A percentile compares a stretch with the other conserved stretches of the same genome.
Evolutionary conservation across 2,329 filamentous ascomycete species (phyloP).

Genomic region (Fonsecaea monophora): DNA sequence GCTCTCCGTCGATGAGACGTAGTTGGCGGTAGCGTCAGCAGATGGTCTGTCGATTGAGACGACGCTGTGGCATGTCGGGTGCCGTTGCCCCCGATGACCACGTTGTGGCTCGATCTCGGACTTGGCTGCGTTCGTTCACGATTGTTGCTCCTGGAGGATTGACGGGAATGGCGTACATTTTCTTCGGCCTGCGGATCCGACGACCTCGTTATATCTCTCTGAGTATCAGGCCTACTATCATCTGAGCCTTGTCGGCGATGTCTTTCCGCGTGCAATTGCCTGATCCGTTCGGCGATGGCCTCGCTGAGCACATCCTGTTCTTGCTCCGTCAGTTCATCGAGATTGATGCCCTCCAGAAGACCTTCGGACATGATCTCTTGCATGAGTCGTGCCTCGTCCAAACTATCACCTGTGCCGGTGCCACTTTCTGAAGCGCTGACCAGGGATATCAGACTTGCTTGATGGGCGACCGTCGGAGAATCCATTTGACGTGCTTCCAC

Average conservation of each 20-base stretch:
- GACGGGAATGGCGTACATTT: conserved; percentile 44
- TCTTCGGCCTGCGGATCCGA: conserved; percentile 54
- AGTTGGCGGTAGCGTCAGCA: conserved; percentile 25
- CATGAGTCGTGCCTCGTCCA: conserved; percentile 85
- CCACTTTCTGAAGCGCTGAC: conserved; percentile 73
- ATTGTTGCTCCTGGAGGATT: conserved; percentile 39
- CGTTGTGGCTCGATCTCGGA: conserved; percentile 30
- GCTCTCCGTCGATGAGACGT: conserved; percentile 36
- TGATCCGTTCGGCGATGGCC: conserved; percentile 86
- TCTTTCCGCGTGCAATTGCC: conserved; percentile 69
- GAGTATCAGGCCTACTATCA: conserved; percentile 15
- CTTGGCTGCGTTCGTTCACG: conserved; percentile 32
- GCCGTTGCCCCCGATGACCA: conserved; percentile 19
- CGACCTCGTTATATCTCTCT: background rate
- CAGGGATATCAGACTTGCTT: conserved; percentile 84
- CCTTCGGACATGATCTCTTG: conserved; percentile 89
- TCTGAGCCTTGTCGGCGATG: conserved; percentile 58
- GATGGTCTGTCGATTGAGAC: conserved; percentile 27
- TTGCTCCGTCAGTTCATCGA: conserved; percentile 81
- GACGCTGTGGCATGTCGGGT: conserved; percentile 28
- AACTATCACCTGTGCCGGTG: conserved; percentile 63
- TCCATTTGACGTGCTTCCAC: conserved; percentile 45
- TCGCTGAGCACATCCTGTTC: conserved; percentile 91
- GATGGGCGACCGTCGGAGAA: conserved; percentile 77
- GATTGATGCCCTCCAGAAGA: conserved; percentile 82